Base-by-base conservation (phyloP, 768 basidiomycete species). In the Trametes gibbosa region DNA sequence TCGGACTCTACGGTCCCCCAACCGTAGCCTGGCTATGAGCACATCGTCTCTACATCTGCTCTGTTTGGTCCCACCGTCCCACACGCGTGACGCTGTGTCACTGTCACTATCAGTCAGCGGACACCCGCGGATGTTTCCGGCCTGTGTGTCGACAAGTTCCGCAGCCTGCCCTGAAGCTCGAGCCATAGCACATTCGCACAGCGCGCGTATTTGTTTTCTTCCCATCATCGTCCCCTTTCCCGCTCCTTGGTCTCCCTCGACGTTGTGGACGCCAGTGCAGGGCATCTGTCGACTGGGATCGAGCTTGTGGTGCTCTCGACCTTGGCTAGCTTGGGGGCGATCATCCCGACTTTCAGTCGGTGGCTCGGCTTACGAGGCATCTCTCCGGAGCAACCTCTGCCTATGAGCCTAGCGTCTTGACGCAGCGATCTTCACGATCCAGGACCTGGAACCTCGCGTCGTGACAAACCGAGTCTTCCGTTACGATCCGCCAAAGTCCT, bases 131-230 rank as follows among this genome's bases (percentile, higher is more conserved):
- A n/a, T n/a, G n/a, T n/a, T n/a, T n/a, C n/a, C n/a, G n/a, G n/a
- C n/a, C n/a, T n/a, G n/a, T n/a, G 13, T 13, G 3, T 21, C 27
- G 29, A 47, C 29, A 5, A 5, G 10, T 32, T 32, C 29, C 50
- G 58, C 46, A 3, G 24, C 63, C 59, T 58, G 59, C 63, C 63
- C 63, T 64, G 23, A 64, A 64, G 47, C 23, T 3, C 14, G 6
- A 5, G 32, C 7, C 21, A 3, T 9, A 25, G 43, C 14, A 42
- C 9, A 58, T 25, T 37, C 14, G 46, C 17, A 6, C 27, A 51
- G 25, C 27, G 12, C 37, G 24, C 19, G 19, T 19, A 19, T 34
- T 54, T 39, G 42, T 49, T 35, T 27, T 50, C 25, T 27, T 39
- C 42, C 17, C 53, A 40, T 52, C 29, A 35, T 52, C 53, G 24